Base-by-base conservation (phyloP, 768 basidiomycete genomes). In the Lactifluus rugatus region DNA sequence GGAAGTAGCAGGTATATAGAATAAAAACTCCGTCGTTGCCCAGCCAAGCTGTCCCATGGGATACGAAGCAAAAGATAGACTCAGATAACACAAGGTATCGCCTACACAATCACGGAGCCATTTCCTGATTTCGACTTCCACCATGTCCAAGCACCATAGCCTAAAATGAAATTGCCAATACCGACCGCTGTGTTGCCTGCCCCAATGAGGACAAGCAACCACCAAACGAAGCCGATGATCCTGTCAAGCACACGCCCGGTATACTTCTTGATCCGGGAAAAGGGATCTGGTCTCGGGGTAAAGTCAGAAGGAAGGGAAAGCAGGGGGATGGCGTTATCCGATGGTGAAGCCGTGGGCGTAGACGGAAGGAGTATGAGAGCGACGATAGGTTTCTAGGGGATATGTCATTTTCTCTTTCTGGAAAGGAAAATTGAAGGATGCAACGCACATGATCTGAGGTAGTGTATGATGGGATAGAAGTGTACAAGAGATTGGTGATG, bases 401-500 rank as follows among this genome's bases (percentile, higher is more conserved):
- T 8, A 26, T 46, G 54, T 63, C 19, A 63, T 54, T 37, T 19
- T 54, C 26, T 16, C 5, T 48, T 17, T 17, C 34, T 28, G 7
- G 47, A 46, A 2, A 34, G 55, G 26, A 13, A 11, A 55, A 32
- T 23, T 23, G 59, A 36, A 21, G 1, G 42, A 42, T 46, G 48
- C 6, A 14, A 72, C 84, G 42, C 71, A 87, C 87, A 72, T 98
- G 95, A 70, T 98, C 95, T 11, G 92, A 94, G 3, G 87, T 82
- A 14, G 86, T 88, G 70, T 93, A 90, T 0, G 86, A 83, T 14
- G 87, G 88, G 61, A 93, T 78, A 37, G 83, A 82, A 2, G 87
- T 88, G 68, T 94, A 94, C 49, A 90, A 68, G 19, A 89, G 57
- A 60, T 85, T 88, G 3, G 69, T 76, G 60, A 88, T 81, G 57